Percentiles rank a stretch among this genome's conserved stretches.
phyloP scores from a whole-genome alignment of 345 rosid species.

The Pugionium cornutum region DNA sequence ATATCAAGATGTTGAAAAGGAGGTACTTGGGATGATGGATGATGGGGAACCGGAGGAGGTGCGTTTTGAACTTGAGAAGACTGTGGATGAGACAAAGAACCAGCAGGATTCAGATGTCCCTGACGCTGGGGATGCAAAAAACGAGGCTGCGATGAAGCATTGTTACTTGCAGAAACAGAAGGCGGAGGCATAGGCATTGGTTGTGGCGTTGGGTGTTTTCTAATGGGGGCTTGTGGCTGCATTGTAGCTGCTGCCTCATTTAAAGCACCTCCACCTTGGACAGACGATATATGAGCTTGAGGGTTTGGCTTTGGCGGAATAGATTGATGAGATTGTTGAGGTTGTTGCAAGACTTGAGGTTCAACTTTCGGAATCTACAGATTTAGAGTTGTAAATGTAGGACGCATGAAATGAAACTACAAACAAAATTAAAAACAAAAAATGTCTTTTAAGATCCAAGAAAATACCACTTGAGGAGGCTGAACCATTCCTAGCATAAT shows the following conservation, averaged over 20 bases:
- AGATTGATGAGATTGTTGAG: slow-evolving; percentile 61
- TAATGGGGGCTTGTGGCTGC: slow-evolving; percentile 51
- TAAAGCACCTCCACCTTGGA: slow-evolving; percentile 47
- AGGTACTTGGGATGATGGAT: slow-evolving; percentile 57
- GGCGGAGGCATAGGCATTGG: slow-evolving; percentile 48
- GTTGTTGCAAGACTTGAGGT: slow-evolving; percentile 51
- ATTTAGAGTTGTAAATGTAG: slow-evolving; percentile 20
- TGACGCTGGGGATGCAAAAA: slow-evolving; percentile 67
- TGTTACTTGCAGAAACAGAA: slow-evolving; percentile 49
- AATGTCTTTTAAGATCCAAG: neutral
- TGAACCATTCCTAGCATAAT: slow-evolving; percentile 99
- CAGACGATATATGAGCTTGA: slow-evolving; percentile 52
- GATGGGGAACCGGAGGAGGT: slow-evolving; percentile 54
- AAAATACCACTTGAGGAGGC: slow-evolving; percentile 80
- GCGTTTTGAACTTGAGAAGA: slow-evolving; percentile 56
- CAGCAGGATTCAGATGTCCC: slow-evolving; percentile 58
- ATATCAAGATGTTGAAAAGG: slow-evolving; percentile 63
- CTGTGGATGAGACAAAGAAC: slow-evolving; percentile 53
- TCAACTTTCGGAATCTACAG: slow-evolving; percentile 71
- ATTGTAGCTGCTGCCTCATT: slow-evolving; percentile 56
- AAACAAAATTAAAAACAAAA: slow-evolving; percentile 7
- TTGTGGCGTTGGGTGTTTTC: slow-evolving; percentile 65
- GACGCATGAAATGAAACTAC: slow-evolving; percentile 16
- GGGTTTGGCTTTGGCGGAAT: slow-evolving; percentile 51
- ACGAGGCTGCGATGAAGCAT: slow-evolving; percentile 59